Evolutionary conservation across 441 rosid species (phyloP), one percentile per base, ranked within the genome.

Genomic region (Croton setiger): DNA sequence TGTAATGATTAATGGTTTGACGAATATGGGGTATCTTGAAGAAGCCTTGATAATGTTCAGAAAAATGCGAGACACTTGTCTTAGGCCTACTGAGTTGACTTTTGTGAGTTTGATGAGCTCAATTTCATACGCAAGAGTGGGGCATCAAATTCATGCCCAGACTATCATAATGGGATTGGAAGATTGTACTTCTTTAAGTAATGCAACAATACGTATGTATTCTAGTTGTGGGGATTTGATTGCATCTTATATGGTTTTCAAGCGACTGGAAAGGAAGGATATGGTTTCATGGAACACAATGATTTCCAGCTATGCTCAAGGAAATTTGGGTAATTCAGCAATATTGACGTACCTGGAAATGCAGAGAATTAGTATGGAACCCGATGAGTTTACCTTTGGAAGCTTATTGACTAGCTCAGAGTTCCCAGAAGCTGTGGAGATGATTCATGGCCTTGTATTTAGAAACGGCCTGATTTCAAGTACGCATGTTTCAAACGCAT

Each of bases 221-320:
- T 73, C 86, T 0, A 85, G 73, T 73, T 74, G 58, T 61, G 74
- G 75, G 53, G 87, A 87, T 37, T 80, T 86, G 83, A 60, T 37
- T 56, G 64, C 80, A 39, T 89, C 96, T 18, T 81, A 76, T 76
- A 60, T 56, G 63, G 33, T 86, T 63, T 89, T 91, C 77, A 70
- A 62, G 63, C 64, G 73, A 59, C 76, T 89, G 79, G 67, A 74
- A 56, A 80, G 76, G 69, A 63, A 65, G 31, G 88, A 79, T 81
- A 75, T 79, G 56, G 91, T 89, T 73, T 80, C 94, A 41, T 89
- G 96, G 93, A 91, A 91, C 81, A 75, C 88, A 63, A 88, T 89
- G 91, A 86, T 91, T 72, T 84, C 87, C 69, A 87, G 87, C 21
- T 89, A 84, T 60, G 88, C 91, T 43, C 82, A 81, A 67, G 80